Evolutionary conservation across 495 filamentous ascomycete species (phyloP), one percentile per base, ranked within the genome.

Genomic region (Aspergillus mulundensis): DNA sequence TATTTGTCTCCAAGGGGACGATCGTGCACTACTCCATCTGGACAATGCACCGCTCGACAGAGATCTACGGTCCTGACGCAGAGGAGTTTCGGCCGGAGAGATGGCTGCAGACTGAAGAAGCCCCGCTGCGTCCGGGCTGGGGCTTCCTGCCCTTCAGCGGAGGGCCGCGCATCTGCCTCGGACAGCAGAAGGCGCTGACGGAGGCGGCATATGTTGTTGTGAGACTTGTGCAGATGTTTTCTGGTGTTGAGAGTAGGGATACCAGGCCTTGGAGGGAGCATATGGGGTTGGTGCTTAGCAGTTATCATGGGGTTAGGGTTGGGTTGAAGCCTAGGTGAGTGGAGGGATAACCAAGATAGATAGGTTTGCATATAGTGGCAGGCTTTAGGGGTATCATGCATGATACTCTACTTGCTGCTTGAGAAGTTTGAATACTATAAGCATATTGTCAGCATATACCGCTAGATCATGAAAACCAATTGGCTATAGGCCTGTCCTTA

Each of bases 101-200:
- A 14, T 93, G 89, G 89, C 12, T 36, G 6, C 32, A 36, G 32
- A 4, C 32, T 36, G 25, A 28, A 8, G 12, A 15, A 15, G 78
- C 77, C 20, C 60, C 18, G 15, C 53, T 42, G 0, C 59, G 62
- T 40, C 42, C 47, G 34, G 62, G 70, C 18, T 87, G 84, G 85
- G 81, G 82, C 52, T 90, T 84, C 67, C 70, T 89, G n/a, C 84
- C 85, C 10, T 90, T 90, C 70, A 88, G 86, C 61, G 84, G 84
- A 28, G 86, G 88, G 1, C 87, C 88, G 41, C 74, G 90, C 40
- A 89, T 92, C 54, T 95, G 90, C 68, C 80, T 93, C 55, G 90
- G 90, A 1, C 88, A 81, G 55, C 77, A 81, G 68, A 77, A 73
- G 38, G 87, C 87, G 18, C 72, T 90, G 30, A 87, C 86, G 8